phyloP scores from a whole-genome alignment of 768 basidiomycete genomes.

The Tricholoma flavovirens region DNA sequence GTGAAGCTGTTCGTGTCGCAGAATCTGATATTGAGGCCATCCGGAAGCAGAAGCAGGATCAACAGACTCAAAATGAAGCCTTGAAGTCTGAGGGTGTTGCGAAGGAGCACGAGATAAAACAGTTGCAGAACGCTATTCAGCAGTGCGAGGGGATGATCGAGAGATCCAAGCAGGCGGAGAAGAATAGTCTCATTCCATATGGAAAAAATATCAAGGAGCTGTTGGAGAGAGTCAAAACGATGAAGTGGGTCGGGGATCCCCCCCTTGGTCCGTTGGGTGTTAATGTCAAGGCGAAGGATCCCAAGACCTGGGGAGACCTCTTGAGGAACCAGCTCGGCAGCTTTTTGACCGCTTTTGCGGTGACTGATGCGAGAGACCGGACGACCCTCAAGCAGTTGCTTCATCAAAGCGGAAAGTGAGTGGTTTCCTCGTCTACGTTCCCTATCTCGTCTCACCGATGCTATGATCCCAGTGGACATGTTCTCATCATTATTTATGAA shows the following conservation, averaged over 20 bases:
- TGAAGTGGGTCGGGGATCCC: conserved; percentile 56
- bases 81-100: conserved; percentile 30
- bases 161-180: conserved; percentile 43
- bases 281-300: conserved; percentile 69
- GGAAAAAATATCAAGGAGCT: conserved; percentile 57
- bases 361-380: conserved; percentile 67
- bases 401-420: conserved; percentile 59
- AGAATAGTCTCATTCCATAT: conserved; percentile 55
- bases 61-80: conserved; percentile 23
- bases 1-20: conserved; percentile 30
- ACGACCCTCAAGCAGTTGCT: conserved; percentile 49
- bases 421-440: conserved; percentile 14
- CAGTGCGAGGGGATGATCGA: conserved; percentile 46
- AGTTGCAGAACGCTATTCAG: conserved; percentile 36
- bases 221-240: conserved; percentile 42
- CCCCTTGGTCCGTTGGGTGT: conserved; percentile 80
- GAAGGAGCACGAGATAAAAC: conserved; percentile 25
- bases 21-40: conserved; percentile 30
- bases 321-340: conserved; percentile 56
- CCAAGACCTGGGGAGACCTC: conserved; percentile 55
- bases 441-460: not conserved
- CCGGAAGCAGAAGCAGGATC: conserved; percentile 27
- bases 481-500: conserved; percentile 55
- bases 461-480: conserved; percentile 31
- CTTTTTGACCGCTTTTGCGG: conserved; percentile 63